phyloP scores from a whole-genome alignment of 805 yeast species.

The Huiozyma naganishii region DNA sequence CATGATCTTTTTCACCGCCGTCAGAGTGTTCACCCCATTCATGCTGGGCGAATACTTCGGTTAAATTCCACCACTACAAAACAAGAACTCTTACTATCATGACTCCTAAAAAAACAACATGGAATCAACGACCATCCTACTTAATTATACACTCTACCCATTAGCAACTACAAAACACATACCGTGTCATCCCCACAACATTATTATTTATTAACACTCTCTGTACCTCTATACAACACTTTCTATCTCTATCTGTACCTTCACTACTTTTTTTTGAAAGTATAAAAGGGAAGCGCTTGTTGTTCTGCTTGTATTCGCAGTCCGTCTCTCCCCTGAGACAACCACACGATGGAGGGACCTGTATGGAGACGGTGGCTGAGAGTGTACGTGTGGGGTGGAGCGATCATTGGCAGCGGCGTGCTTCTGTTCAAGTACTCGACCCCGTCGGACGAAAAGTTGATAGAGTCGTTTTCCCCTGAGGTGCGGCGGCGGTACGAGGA shows the following conservation, averaged over 20 bases:
- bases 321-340: background rate
- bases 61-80: slow-evolving; percentile 7
- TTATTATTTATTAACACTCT: no score
- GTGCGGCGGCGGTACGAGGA: slow-evolving; percentile 62
- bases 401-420: slow-evolving; percentile 64
- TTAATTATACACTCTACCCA: background rate
- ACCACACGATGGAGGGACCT: slow-evolving; percentile 27
- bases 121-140: background rate
- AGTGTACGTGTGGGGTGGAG: slow-evolving; percentile 50
- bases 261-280: no score
- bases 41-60: slow-evolving; percentile 41
- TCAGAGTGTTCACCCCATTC: slow-evolving; percentile 70
- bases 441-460: slow-evolving; percentile 76
- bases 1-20: slow-evolving; percentile 61
- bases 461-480: slow-evolving; percentile 72
- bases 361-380: slow-evolving; percentile 51
- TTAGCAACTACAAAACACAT: background rate
- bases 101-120: background rate
- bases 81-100: background rate
- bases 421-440: slow-evolving; percentile 60
- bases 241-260: background rate
- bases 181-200: background rate
- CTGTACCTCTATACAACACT: background rate
- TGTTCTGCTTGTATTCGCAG: no score
- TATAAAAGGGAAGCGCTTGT: no score